Base-by-base conservation (phyloP, 2,329 filamentous ascomycete genomes). In the Colletotrichum gloeosporioides region DNA sequence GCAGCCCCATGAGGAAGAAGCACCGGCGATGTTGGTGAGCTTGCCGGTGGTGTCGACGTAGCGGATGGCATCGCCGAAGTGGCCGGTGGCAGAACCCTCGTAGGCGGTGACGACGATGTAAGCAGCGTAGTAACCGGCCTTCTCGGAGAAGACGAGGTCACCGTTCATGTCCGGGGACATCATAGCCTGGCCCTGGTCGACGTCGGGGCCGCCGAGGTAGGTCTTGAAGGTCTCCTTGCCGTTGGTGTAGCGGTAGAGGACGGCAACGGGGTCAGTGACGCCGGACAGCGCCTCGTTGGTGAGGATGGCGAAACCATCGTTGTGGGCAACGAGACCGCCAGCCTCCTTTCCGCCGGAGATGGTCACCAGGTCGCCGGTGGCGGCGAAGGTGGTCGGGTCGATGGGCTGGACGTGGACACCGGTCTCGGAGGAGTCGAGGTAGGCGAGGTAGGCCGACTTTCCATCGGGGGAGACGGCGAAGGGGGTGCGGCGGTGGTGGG, bases 71-170 rank as follows among this genome's bases (percentile, higher is more conserved):
- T 93, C 91, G 31, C 91, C 91, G 65, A 86, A 93, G 82, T 93
- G 91, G 49, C 91, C 91, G 5, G 83, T 78, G 4, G 89, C 89
- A 62, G 81, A 79, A 18, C 91, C 91, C 18, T 87, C 84, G 84
- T 93, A 93, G 31, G 85, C 88, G 3, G 90, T 92, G 12, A 92
- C 88, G 49, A 92, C 90, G 73, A 92, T 90, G 83, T 93, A 92
- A 16, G 91, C 91, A 10, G 90, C 91, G 78, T 92, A 93, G 66
- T 91, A 84, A 22, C 87, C 87, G 12, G 90, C 86, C 69, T 86
- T 84, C 67, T 89, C 87, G 1, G 90, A 92, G 82, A 89, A 93
- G 69, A 90, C 91, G 9, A 93, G 87, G 79, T 93, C 91, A 39
- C 91, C 91, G 78, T 93, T 93, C 78, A 93, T 83, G 77, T 93